Evolutionary conservation across 805 yeast species (phyloP).

Genomic region (Blastobotrys parvus): DNA sequence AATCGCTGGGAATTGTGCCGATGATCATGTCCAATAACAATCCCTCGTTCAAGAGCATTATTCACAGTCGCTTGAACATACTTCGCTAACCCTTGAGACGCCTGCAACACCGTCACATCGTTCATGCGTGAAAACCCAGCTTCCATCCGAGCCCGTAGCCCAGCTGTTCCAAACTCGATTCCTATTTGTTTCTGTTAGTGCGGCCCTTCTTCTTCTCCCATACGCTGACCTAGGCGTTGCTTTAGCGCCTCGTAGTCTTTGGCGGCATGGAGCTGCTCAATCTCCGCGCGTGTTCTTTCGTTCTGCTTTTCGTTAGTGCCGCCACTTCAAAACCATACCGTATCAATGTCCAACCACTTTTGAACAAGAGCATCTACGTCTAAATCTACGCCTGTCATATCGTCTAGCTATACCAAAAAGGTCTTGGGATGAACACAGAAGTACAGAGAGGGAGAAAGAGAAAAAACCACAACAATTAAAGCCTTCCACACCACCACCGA

Average conservation of each 20-base stretch:
- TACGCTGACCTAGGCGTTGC: slow-evolving; percentile 36
- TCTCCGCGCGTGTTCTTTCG: slow-evolving; percentile 44
- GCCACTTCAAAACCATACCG: slow-evolving; percentile 9
- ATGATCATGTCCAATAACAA: slow-evolving; percentile 90
- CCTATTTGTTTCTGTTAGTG: slow-evolving; percentile 24
- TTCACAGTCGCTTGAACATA: slow-evolving; percentile 26
- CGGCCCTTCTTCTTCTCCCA: not conserved
- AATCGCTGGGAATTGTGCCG: slow-evolving; percentile 70
- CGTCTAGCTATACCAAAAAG: too few relatives aligned
- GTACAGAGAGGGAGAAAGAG: too few relatives aligned
- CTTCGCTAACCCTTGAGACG: slow-evolving; percentile 44
- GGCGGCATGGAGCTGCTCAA: slow-evolving; percentile 35
- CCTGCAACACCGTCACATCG: slow-evolving; percentile 78
- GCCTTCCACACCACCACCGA: too few relatives aligned
- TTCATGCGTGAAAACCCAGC: slow-evolving; percentile 90
- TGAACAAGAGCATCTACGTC: slow-evolving; percentile 11
- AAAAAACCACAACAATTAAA: too few relatives aligned
- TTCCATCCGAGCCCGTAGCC: slow-evolving; percentile 78
- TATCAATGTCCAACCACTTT: slow-evolving; percentile 16
- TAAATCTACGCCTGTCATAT: too few relatives aligned
- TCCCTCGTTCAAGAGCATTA: slow-evolving; percentile 30
- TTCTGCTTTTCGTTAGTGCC: slow-evolving; percentile 7
- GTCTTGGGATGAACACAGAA: too few relatives aligned
- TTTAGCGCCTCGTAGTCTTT: slow-evolving; percentile 40
- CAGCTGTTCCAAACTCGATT: slow-evolving; percentile 89